Conservation (phyloP, 768 basidiomycete genomes). For the Kwoniella bestiolae region DNA sequence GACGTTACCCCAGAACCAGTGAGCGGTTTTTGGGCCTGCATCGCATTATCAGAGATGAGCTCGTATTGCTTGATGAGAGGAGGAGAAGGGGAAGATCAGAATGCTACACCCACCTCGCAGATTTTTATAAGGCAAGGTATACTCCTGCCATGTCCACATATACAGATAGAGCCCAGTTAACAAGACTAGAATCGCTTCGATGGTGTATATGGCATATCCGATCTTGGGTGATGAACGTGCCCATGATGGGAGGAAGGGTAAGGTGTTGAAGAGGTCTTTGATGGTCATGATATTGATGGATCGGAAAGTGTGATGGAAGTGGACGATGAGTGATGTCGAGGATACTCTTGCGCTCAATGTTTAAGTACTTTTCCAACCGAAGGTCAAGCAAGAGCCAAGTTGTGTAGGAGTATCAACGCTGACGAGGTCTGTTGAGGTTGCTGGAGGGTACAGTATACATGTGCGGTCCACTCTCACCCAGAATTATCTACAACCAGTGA, state of each 20-base stretch:
- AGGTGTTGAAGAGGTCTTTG: not conserved
- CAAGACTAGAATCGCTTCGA: constrained; percentile 2
- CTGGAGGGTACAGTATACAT: too few relatives aligned
- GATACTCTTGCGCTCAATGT: not conserved
- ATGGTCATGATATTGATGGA: constrained; percentile 1
- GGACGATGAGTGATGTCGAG: not conserved
- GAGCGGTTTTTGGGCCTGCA: constrained; percentile 34
- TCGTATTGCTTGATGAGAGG: not conserved
- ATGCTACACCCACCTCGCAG: constrained; percentile 27
- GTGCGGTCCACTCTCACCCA: too few relatives aligned
- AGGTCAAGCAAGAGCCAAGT: not conserved
- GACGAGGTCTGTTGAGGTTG: too few relatives aligned
- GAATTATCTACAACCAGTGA: too few relatives aligned
- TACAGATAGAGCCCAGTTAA: constrained; percentile 20
- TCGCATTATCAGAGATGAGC: not conserved
- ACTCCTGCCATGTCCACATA: constrained; percentile 26
- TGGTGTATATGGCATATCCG: constrained; percentile 6
- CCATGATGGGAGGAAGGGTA: constrained; percentile 9
- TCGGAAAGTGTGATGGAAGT: not conserved
- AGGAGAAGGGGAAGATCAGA: not conserved
- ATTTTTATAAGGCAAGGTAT: constrained; percentile 28
- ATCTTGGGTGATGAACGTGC: constrained; percentile 4
- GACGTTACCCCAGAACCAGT: constrained; percentile 37
- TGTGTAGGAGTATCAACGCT: not conserved
- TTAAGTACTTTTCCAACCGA: not conserved